Evolutionary conservation across 108 stramenopile species (phyloP), one percentile per base, ranked within the genome.

Genomic region (Stephanodiscus triporus): DNA sequence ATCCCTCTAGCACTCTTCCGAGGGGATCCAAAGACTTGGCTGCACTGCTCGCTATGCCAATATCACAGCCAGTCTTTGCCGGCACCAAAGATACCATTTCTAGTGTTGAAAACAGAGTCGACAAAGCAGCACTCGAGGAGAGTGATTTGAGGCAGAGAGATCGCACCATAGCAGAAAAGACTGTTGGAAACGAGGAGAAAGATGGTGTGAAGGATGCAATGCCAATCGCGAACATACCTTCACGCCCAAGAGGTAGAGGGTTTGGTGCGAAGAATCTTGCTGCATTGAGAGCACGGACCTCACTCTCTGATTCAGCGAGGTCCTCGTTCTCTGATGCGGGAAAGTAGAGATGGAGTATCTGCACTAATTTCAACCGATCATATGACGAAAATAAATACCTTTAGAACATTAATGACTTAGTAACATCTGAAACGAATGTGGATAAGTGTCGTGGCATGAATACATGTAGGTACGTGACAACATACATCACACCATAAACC

Each of bases 191-290:
- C 3, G 20, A 19, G 36, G 20, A 61, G 60, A 38, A 61, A 40
- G 37, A 6, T 29, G n/a, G 23, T 4, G 60, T 2, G 36, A 2
- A 36, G 36, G 40, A 61, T 19, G 22, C 22, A 9, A 40, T 0
- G 30, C 36, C 60, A 61, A 0, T 11, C 60, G 29, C 22, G 20
- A 61, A 61, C 20, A 22, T 2, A 43, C 60, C 60, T 37, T 7
- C 10, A 22, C 29, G 32, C 36, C 40, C 60, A 23, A 30, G 37
- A n/a, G 37, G 60, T 22, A 61, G 60, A 40, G 60, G 60, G 6
- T 61, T 36, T 37, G 60, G 60, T 40, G 60, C 4, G 37, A 61
- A 61, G 37, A 61, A 61, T 61, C 60, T 61, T n/a, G 60, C 60
- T 36, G 60, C 60, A 42, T 1, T 61, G 38, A 61, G 30, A 61